Evolutionary conservation across 768 basidiomycete species (phyloP).

Genomic region (Russula foetens): DNA sequence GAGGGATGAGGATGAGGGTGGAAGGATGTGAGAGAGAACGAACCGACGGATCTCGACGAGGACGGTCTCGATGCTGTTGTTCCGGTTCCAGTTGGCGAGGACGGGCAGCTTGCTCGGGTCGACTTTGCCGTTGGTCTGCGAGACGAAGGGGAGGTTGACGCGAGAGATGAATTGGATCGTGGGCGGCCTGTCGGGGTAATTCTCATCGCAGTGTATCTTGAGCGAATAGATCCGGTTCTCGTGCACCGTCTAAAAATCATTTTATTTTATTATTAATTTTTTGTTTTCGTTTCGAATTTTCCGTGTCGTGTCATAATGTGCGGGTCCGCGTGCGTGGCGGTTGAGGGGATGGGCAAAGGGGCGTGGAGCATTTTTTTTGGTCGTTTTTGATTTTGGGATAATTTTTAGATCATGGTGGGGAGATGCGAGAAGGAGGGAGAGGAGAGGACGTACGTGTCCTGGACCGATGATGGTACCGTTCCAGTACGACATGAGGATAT

Average conservation of each 20-base stretch:
- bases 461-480: slow-evolving; percentile 99
- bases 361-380: no score
- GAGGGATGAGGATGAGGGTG: background rate
- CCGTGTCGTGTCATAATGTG: background rate
- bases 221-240: slow-evolving; percentile 98
- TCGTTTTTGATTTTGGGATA: background rate
- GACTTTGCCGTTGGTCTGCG: slow-evolving; percentile 64
- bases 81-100: slow-evolving; percentile 66
- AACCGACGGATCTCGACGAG: slow-evolving; percentile 91
- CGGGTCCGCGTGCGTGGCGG: slow-evolving; percentile 2
- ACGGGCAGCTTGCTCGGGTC: slow-evolving; percentile 64
- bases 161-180: slow-evolving; percentile 77
- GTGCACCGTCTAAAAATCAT: slow-evolving; percentile 77
- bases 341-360: no score
- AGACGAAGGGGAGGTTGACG: slow-evolving; percentile 93
- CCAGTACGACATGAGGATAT: slow-evolving; percentile 97
- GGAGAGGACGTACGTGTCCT: slow-evolving; percentile 65
- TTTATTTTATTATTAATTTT: no score
- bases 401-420: background rate
- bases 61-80: slow-evolving; percentile 76
- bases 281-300: no score
- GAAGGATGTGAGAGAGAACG: no score
- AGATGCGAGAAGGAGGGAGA: background rate
- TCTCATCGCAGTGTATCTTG: slow-evolving; percentile 73
- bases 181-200: slow-evolving; percentile 74